phyloP scores from a whole-genome alignment of 108 stramenopile genomes.

The Poteriospumella lacustris region DNA sequence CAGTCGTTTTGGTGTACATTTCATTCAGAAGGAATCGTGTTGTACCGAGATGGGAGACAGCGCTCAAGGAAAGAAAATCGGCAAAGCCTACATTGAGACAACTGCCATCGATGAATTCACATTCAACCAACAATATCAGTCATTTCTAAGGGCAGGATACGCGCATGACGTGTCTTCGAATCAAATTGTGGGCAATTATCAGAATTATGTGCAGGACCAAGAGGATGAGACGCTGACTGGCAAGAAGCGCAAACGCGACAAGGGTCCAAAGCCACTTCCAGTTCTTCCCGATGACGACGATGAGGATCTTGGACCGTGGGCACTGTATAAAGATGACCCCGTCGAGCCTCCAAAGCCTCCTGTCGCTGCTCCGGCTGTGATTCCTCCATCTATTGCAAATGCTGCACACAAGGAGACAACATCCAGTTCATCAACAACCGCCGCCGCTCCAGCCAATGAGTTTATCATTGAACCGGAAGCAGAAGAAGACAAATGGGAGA shows the following conservation, averaged over 20 bases:
- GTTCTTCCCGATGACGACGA: background rate
- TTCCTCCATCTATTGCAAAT: background rate
- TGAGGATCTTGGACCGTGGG: background rate
- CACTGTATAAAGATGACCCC: background rate
- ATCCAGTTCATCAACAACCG: background rate
- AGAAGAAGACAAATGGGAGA: constrained; percentile 29
- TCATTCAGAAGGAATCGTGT: too few relatives aligned
- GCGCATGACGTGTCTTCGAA: constrained; percentile 1
- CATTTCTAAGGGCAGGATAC: background rate
- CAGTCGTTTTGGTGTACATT: too few relatives aligned
- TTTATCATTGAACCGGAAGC: constrained; percentile 20
- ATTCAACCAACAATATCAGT: constrained; percentile 21
- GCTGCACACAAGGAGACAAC: background rate
- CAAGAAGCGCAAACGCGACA: background rate
- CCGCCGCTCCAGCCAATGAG: constrained; percentile 3
- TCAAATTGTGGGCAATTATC: background rate
- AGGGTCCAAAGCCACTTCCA: background rate
- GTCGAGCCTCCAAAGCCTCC: background rate
- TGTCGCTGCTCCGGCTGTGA: background rate
- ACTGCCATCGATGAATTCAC: background rate
- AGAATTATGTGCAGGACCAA: background rate
- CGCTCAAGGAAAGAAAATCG: too few relatives aligned
- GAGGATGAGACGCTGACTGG: background rate
- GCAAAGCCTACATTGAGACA: background rate
- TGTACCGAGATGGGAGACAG: too few relatives aligned